Percentiles rank a stretch among this genome's conserved stretches.
Evolutionary conservation across 1,139 yeast species (phyloP).

Genomic region (Spencermartinsiella ligniputridi): DNA sequence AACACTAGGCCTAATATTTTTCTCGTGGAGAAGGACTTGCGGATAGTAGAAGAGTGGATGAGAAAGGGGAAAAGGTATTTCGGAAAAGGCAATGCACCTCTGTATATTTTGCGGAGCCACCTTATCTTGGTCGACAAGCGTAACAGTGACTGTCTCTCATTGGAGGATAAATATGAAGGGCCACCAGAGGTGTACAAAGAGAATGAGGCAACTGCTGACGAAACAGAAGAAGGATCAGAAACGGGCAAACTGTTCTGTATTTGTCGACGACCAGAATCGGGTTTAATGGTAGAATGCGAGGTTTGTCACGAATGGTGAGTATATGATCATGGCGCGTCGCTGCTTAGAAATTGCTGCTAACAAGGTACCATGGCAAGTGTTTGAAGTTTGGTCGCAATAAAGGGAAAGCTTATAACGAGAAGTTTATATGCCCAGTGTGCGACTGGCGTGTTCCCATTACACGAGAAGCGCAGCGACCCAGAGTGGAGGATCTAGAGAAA

Average conservation of each 20-base stretch:
- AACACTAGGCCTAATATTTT: slow-evolving; percentile 18
- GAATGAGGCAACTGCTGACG: slow-evolving; percentile 2
- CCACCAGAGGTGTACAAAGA: not conserved
- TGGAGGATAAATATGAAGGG: slow-evolving; percentile 38
- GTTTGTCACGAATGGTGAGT: slow-evolving; percentile 65
- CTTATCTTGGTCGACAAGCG: slow-evolving; percentile 35
- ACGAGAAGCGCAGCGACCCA: slow-evolving; percentile 34
- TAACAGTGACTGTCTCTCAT: slow-evolving; percentile 38
- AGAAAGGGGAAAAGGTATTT: slow-evolving; percentile 38
- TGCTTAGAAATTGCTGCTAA: not conserved
- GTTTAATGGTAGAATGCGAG: slow-evolving; percentile 76
- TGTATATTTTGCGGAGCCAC: slow-evolving; percentile 33
- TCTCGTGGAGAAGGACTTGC: slow-evolving; percentile 20
- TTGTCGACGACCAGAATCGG: slow-evolving; percentile 65
- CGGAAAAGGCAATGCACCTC: slow-evolving; percentile 36
- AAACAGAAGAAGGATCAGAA: slow-evolving; percentile 4
- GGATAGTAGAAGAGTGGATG: slow-evolving; percentile 41
- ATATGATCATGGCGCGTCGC: not conserved
- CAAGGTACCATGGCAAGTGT: slow-evolving; percentile 58
- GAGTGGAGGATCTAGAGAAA: slow-evolving; percentile 34
- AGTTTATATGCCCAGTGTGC: slow-evolving; percentile 68
- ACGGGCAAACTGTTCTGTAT: slow-evolving; percentile 49
- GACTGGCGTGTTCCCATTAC: slow-evolving; percentile 37
- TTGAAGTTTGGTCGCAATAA: slow-evolving; percentile 39
- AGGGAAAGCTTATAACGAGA: slow-evolving; percentile 28